Conservation (phyloP, 345 rosid species). For the Euclidium syriacum region DNA sequence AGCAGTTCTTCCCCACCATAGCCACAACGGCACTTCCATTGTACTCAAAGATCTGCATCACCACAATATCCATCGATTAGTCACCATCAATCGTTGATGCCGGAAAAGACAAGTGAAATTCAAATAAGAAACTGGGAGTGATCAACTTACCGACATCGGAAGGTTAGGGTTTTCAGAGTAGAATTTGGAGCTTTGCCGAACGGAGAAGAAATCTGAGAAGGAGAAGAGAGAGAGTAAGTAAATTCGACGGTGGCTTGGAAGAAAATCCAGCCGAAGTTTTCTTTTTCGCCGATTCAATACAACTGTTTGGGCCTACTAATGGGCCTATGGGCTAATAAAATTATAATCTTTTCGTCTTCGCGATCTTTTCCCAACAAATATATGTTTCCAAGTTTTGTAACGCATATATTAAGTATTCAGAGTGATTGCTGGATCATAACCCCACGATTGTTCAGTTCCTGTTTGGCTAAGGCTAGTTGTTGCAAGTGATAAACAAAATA, state of each 20-base stretch:
- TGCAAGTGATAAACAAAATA: no score
- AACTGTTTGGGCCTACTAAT: neutral
- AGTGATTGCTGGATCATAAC: no score
- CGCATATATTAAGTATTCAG: no score
- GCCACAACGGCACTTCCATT: conserved; percentile 98
- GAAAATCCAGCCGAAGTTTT: conserved; percentile 30
- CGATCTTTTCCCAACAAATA: no score
- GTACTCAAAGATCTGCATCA: conserved; percentile 83
- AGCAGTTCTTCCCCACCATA: conserved; percentile 99
- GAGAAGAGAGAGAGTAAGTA: conserved; percentile 11
- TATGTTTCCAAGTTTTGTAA: no score
- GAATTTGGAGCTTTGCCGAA: conserved; percentile 1
- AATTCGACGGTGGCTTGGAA: conserved; percentile 39
- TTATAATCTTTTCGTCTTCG: no score
- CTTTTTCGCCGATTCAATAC: neutral
- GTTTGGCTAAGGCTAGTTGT: no score
- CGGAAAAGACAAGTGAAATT: neutral
- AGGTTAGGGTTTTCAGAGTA: conserved; percentile 11
- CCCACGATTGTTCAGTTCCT: no score
- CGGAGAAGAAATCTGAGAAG: conserved; percentile 20
- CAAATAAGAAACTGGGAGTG: neutral
- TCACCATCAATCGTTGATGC: neutral
- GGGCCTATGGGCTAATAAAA: conserved; percentile 9
- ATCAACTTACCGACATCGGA: conserved; percentile 51
- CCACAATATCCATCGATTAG: neutral